phyloP scores from a whole-genome alignment of 2,329 filamentous ascomycete genomes.

The Verticillium klebahnii region DNA sequence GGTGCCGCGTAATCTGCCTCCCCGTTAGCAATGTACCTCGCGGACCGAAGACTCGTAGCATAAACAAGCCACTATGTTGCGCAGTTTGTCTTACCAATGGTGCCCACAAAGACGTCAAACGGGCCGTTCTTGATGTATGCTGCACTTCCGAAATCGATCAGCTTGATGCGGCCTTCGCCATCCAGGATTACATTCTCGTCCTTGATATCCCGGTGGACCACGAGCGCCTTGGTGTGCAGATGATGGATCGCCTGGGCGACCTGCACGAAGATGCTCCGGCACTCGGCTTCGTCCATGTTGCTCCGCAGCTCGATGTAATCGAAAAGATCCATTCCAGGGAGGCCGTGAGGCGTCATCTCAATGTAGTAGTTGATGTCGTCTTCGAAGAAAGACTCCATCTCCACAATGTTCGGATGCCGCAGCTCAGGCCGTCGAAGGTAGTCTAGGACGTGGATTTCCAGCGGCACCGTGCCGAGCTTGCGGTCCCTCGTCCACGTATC shows the following conservation, averaged over 20 bases:
- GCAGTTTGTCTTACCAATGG: constrained; percentile 67
- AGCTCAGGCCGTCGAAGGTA: constrained; percentile 75
- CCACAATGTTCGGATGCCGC: constrained; percentile 64
- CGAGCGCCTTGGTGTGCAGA: constrained; percentile 81
- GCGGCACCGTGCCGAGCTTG: constrained; percentile 84
- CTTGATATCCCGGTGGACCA: constrained; percentile 98
- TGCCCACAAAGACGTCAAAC: constrained; percentile 98
- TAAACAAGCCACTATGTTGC: not conserved
- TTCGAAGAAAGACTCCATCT: constrained; percentile 71
- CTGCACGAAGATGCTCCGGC: constrained; percentile 90
- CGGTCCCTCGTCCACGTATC: constrained; percentile 98
- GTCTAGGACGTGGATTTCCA: constrained; percentile 96
- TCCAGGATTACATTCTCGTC: constrained; percentile 97
- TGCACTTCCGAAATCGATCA: constrained; percentile 97
- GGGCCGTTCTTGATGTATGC: constrained; percentile 98
- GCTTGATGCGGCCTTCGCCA: constrained; percentile 89
- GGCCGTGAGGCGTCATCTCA: constrained; percentile 91
- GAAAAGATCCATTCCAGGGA: constrained; percentile 97
- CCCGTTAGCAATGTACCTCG: constrained; percentile 3
- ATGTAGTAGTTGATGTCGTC: constrained; percentile 96
- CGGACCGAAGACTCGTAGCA: not conserved
- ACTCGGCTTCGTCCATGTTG: constrained; percentile 95
- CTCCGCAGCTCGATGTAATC: constrained; percentile 96
- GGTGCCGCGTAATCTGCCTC: constrained; percentile 87
- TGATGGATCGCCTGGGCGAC: constrained; percentile 87